A percentile compares a stretch with the other conserved stretches of the same genome.
Evolutionary conservation across 208 protist species (phyloP).

Genomic region (Leptomonas seymouri): DNA sequence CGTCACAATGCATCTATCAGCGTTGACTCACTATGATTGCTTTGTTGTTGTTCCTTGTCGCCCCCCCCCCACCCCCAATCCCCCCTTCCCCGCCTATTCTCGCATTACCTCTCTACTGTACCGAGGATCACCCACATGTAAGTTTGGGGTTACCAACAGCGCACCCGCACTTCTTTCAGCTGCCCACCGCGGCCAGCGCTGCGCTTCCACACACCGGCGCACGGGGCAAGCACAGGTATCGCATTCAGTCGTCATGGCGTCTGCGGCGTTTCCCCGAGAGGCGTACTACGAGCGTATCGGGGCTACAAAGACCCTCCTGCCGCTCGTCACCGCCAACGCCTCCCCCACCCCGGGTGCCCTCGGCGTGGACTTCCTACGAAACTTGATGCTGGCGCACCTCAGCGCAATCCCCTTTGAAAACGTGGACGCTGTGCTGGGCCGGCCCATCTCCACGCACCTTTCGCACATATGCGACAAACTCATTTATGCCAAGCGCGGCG

Average conservation of each 20-base stretch:
- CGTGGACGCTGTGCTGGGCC: constrained; percentile 21
- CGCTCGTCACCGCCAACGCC: constrained; percentile 10
- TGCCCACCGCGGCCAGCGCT: too few species aligned
- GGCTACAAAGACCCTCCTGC: constrained; percentile 6
- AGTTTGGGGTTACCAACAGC: too few species aligned
- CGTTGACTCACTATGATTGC: too few species aligned
- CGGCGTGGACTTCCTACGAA: constrained; percentile 20
- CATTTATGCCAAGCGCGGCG: constrained; percentile 32
- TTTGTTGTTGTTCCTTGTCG: too few species aligned
- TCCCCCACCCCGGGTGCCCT: constrained; percentile 4
- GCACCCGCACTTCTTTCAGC: too few species aligned
- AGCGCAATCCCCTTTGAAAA: constrained; percentile 32
- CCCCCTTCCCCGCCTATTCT: too few species aligned
- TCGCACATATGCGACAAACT: constrained; percentile 23
- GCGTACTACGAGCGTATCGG: constrained; percentile 38
- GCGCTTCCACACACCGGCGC: too few species aligned
- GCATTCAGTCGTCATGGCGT: not conserved
- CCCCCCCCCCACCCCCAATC: too few species aligned
- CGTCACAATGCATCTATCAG: too few species aligned
- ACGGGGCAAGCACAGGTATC: too few species aligned
- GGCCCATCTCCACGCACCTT: constrained; percentile 23
- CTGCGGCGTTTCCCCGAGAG: constrained; percentile 20
- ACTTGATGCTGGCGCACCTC: constrained; percentile 15
- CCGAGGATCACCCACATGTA: too few species aligned
- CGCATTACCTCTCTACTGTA: too few species aligned